Evolutionary conservation across 23 red algal species (phyloP).

Genomic region (Gracilaria vermiculophylla): DNA sequence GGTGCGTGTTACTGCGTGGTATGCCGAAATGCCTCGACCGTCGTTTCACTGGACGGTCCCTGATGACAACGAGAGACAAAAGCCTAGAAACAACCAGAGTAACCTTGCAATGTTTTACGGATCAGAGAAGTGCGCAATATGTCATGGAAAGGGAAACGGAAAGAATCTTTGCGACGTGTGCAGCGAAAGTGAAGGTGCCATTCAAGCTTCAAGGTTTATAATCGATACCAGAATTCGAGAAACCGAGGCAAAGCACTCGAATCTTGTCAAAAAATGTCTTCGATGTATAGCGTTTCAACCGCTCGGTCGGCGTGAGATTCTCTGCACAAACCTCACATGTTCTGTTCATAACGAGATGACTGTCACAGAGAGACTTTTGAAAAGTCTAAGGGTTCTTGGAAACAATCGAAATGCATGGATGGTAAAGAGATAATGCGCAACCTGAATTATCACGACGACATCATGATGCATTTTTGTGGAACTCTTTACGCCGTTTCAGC

Average conservation of each 20-base stretch:
- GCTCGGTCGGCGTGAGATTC: constrained; percentile 13
- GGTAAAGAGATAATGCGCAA: background rate
- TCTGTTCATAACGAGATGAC: constrained; percentile 1
- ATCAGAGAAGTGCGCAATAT: constrained; percentile 30
- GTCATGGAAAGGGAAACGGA: constrained; percentile 17
- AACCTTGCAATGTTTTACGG: constrained; percentile 48
- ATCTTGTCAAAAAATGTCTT: constrained; percentile 15
- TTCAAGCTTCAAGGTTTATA: constrained; percentile 52
- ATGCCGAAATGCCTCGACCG: constrained; percentile 71
- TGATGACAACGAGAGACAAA: background rate
- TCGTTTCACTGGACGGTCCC: constrained; percentile 7
- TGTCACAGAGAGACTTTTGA: constrained; percentile 6
- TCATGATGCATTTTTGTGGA: background rate
- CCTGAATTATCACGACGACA: background rate
- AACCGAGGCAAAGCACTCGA: background rate
- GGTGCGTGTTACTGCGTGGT: constrained; percentile 74
- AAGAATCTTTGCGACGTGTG: constrained; percentile 34
- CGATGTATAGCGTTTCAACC: constrained; percentile 22
- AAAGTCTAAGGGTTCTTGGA: background rate
- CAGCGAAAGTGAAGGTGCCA: background rate
- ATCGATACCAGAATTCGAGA: constrained; percentile 16
- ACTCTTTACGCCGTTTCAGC: constrained; percentile 6
- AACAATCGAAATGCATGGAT: constrained; percentile 14
- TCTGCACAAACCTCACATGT: constrained; percentile 27
- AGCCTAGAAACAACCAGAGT: constrained; percentile 33